Evolutionary conservation across 805 yeast species (phyloP).

Genomic region (Candida anglica): DNA sequence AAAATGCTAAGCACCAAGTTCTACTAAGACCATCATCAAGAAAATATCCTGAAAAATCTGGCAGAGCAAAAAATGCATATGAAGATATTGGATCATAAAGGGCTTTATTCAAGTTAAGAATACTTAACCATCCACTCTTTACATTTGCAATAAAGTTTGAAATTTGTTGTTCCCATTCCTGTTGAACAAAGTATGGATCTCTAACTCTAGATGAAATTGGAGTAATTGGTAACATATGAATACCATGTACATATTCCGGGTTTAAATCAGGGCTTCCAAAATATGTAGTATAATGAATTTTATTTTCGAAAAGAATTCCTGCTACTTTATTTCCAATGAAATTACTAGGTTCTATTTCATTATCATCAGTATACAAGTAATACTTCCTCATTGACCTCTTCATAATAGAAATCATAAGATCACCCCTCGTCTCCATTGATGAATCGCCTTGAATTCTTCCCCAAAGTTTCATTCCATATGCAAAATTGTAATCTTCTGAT

Average conservation of each 20-base stretch:
- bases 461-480: conserved; percentile 70
- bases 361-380: conserved; percentile 44
- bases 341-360: conserved; percentile 44
- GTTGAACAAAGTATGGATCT: conserved; percentile 42
- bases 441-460: conserved; percentile 52
- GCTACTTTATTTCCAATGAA: conserved; percentile 56
- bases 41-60: conserved; percentile 6
- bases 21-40: conserved; percentile 12
- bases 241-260: conserved; percentile 68
- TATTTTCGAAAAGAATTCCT: conserved; percentile 71
- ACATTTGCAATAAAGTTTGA: conserved; percentile 34
- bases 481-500: conserved; percentile 68
- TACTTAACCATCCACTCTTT: conserved; percentile 65
- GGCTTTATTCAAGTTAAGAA: conserved; percentile 17
- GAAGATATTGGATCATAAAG: conserved; percentile 13
- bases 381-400: conserved; percentile 52
- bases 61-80: conserved; percentile 12
- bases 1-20: conserved; percentile 16
- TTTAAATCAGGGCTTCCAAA: conserved; percentile 45
- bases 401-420: conserved; percentile 56
- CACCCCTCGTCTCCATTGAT: conserved; percentile 50
- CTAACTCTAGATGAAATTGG: conserved; percentile 59
- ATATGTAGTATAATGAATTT: conserved; percentile 68
- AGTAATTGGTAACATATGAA: conserved; percentile 73
- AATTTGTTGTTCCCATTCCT: conserved; percentile 38